Evolutionary conservation across 2,329 filamentous ascomycete genomes (phyloP), one percentile per base, ranked within the genome.

Genomic region (Elsinoe australis): DNA sequence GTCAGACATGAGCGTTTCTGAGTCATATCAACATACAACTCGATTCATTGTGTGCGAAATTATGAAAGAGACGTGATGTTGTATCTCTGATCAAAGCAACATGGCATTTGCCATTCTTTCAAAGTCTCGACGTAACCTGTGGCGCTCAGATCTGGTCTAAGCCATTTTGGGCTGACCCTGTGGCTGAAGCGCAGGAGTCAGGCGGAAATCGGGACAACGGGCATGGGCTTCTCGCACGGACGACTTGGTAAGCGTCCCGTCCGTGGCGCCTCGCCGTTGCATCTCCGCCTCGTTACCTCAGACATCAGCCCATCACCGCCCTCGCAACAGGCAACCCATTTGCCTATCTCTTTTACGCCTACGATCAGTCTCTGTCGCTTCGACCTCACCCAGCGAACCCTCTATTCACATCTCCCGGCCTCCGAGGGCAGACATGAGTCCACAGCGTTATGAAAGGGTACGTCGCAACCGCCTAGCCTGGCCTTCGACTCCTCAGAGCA

Each of bases 381-480:
- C 14, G 8, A 26, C 18, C 4, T 3, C 24, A 12, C 17, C 4
- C 26, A 15, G 17, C n/a, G 9, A 7, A 14, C 18, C 3, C 6
- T 12, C 15, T 21, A 5, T 3, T 15, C 12, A 12, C 19, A 2
- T 17, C 24, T 9, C 10, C 24, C 32, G 18, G 39, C 39, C 46
- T 22, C 49, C 49, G 44, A n/a, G 49, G 39, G 46, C 53, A 59
- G 64, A 49, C 55, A 72, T 72, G 70, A 67, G 66, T 53, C 60
- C 60, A 45, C 69, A 72, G 60, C 67, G 69, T 56, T 74, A 73
- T 56, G 65, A 73, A 58, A 61, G 69, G 60, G 70, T 73, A 65
- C 52, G 68, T 65, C 38, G 28, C 29, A 3, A n/a, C n/a, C n/a
- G n/a, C n/a, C n/a, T n/a, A n/a, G n/a, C n/a, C n/a, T n/a, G n/a